These are phyloP conservation scores for Wallacemonas sp. DNA, from an alignment of 208 protist species.

Conservation along the genomic window DNA sequence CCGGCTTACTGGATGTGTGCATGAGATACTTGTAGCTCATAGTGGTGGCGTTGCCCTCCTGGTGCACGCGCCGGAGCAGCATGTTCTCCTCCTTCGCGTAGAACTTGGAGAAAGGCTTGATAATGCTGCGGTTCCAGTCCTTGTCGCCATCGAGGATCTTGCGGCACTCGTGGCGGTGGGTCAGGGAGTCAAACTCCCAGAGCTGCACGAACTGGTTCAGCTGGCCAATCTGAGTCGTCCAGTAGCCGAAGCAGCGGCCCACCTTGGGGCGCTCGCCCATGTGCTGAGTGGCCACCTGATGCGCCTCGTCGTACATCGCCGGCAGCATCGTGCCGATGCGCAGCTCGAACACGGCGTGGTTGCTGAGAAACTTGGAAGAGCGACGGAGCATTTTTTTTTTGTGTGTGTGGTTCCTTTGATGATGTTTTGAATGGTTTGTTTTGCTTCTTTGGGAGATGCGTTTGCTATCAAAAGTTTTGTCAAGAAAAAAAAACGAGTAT, in stretches of 20 bases:
- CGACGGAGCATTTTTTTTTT: conserved; percentile 43
- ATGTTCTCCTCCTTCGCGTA: conserved; percentile 52
- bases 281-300: conserved; percentile 54
- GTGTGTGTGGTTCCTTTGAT: not conserved
- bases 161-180: conserved; percentile 64
- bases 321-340: conserved; percentile 52
- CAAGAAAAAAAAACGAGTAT: no score
- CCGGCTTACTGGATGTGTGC: conserved; percentile 51
- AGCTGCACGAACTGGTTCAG: conserved; percentile 75
- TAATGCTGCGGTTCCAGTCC: conserved; percentile 60
- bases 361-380: conserved; percentile 16
- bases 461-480: no score
- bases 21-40: conserved; percentile 83
- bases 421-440: conserved; percentile 4
- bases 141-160: conserved; percentile 53
- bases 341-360: conserved; percentile 59
- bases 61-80: conserved; percentile 59
- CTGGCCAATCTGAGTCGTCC: conserved; percentile 73
- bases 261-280: conserved; percentile 47
- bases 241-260: conserved; percentile 64
- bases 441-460: not conserved
- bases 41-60: conserved; percentile 62
- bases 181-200: conserved; percentile 77
- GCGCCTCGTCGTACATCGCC: conserved; percentile 58
- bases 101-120: conserved; percentile 31